Base-by-base conservation (phyloP, 768 basidiomycete genomes). In the Boletellus emodensis region DNA sequence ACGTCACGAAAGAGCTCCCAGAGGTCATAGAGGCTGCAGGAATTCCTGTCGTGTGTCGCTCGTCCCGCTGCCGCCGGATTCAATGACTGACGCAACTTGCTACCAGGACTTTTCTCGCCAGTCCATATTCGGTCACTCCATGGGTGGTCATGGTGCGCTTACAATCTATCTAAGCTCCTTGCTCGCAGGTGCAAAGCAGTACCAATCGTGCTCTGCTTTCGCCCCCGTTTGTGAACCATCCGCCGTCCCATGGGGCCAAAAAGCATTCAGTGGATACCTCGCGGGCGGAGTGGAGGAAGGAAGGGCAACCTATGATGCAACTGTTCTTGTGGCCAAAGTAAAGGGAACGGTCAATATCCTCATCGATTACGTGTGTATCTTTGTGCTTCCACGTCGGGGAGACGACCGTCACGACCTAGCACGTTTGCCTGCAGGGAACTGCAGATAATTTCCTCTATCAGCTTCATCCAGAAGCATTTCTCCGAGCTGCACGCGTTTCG, bases 101-200 rank as follows among this genome's bases (percentile, higher is more conserved):
- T 7, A 5, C 22, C 59, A 94, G 91, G 92, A 98, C 73, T 77
- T 85, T 57, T 76, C 73, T 30, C 83, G 88, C 44, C 84, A 90
- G 63, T 93, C 92, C 18, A 85, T 98, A 61, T 88, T 92, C 62
- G 96, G 96, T 10, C 96, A 99, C 70, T 93, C 90, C 40, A 99
- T 98, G 96, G 92, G 90, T 50, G 96, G 96, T 2, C 94, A 96
- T 63, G 96, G 96, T 8, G 93, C 96, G 12, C 78, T 99, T 24
- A 87, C 88, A 14, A 71, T 97, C 35, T 97, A 97, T 70, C 84
- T 98, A 40, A 75, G 82, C 48, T 85, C 90, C 30, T 65, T 73
- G 44, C 49, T 69, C 26, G 54, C 70, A 26, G 74, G 79, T 50
- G 72, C 72, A 7, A 83, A 82, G 65, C 78, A 79, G 56, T 98